phyloP scores from a whole-genome alignment of 2,329 filamentous ascomycete species.

The Trichoderma endophyticum region DNA sequence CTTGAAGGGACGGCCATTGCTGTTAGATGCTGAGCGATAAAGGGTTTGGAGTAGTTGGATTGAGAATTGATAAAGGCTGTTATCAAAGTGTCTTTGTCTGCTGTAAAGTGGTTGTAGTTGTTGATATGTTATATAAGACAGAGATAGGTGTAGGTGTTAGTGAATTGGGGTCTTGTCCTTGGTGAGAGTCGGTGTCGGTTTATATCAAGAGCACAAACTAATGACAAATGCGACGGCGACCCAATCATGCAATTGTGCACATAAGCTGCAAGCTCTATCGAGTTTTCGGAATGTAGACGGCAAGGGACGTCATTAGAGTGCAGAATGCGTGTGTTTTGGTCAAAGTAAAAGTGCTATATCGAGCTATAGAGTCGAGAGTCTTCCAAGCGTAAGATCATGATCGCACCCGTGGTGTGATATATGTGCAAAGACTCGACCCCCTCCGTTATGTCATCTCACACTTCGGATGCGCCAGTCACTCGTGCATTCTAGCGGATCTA shows the following conservation, averaged over 20 bases:
- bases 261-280: slow-evolving; percentile 19
- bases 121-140: not conserved
- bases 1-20: slow-evolving; percentile 14
- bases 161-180: not conserved
- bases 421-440: slow-evolving; percentile 11
- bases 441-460: slow-evolving; percentile 18
- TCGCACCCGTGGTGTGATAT: slow-evolving; percentile 19
- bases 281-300: not conserved
- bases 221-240: not conserved
- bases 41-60: not conserved
- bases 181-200: slow-evolving; percentile 17
- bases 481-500: slow-evolving; percentile 13
- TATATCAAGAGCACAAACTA: slow-evolving; percentile 5
- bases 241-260: slow-evolving; percentile 16
- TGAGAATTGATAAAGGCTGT: not conserved
- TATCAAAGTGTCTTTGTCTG: not conserved
- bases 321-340: slow-evolving; percentile 10
- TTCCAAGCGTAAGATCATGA: slow-evolving; percentile 11
- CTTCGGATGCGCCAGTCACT: slow-evolving; percentile 16
- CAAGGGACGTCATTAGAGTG: slow-evolving; percentile 9
- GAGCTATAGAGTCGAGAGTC: slow-evolving; percentile 6
- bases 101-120: not conserved
- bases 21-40: not conserved
- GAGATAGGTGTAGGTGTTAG: not conserved
- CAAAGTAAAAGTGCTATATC: slow-evolving; percentile 5